A percentile compares a stretch with the other conserved stretches of the same genome.
Evolutionary conservation across 441 rosid genomes (phyloP).

Genomic region (Populus hybrid): DNA sequence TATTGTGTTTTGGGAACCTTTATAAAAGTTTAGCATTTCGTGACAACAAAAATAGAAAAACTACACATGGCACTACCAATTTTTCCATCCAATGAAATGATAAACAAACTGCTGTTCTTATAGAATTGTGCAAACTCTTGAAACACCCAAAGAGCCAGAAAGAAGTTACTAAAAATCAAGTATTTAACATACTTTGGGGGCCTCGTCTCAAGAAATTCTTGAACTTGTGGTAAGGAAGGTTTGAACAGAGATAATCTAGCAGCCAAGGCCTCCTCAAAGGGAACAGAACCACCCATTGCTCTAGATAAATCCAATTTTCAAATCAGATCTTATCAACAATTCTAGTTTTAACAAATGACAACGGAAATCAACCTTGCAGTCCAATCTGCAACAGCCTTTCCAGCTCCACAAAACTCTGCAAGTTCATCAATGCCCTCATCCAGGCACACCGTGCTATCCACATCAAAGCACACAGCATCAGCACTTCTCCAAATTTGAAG

Average conservation of each 20-base stretch:
- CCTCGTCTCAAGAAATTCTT: conserved; percentile 66
- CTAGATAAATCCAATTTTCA: conserved; percentile 35
- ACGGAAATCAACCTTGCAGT: conserved; percentile 75
- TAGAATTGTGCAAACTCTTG: neutral
- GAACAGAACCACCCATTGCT: conserved; percentile 98
- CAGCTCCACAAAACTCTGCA: conserved; percentile 98
- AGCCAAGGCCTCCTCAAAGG: conserved; percentile 91
- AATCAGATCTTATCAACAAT: conserved; percentile 10
- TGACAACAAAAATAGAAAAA: neutral
- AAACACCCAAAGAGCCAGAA: neutral
- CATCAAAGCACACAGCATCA: conserved; percentile 94
- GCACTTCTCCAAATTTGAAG: conserved; percentile 75
- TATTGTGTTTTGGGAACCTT: neutral
- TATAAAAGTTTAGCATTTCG: neutral
- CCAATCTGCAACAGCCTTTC: conserved; percentile 98
- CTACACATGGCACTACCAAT: neutral
- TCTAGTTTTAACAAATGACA: neutral
- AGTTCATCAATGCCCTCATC: conserved; percentile 99
- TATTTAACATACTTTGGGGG: conserved; percentile 68
- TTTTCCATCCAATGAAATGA: neutral
- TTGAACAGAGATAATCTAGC: conserved; percentile 80
- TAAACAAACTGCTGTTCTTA: neutral
- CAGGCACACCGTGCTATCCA: conserved; percentile 93
- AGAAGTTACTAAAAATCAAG: conserved; percentile 1
- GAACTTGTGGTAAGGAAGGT: conserved; percentile 76